phyloP scores from a whole-genome alignment of 2,329 filamentous ascomycete genomes.

The Alternaria sp. region DNA sequence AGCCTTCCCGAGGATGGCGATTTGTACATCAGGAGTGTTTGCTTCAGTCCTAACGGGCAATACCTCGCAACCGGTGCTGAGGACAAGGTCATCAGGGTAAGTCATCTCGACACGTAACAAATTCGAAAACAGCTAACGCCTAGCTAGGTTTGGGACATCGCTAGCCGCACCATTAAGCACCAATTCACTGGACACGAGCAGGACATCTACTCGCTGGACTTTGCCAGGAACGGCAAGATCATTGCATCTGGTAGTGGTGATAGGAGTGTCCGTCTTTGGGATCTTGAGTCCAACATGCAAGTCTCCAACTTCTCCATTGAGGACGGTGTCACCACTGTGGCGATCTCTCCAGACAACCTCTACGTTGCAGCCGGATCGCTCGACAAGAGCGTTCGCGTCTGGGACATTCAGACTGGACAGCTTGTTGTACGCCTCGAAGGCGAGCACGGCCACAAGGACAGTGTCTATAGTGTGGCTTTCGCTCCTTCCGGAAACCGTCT shows the following conservation, averaged over 20 bases:
- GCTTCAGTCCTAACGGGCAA: conserved; percentile 95
- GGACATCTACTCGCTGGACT: conserved; percentile 97
- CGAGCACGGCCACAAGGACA: conserved; percentile 93
- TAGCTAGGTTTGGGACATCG: conserved; percentile 90
- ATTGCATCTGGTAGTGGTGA: conserved; percentile 97
- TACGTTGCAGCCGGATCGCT: conserved; percentile 94
- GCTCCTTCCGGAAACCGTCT: conserved; percentile 91
- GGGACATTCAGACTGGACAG: conserved; percentile 87
- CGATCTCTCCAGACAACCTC: conserved; percentile 93
- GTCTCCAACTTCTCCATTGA: conserved; percentile 90
- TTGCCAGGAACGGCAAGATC: conserved; percentile 88
- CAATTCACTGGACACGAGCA: conserved; percentile 98
- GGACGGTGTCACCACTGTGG: conserved; percentile 96
- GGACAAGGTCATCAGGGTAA: conserved; percentile 93
- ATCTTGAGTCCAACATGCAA: conserved; percentile 84
- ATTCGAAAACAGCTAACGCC: conserved; percentile 14
- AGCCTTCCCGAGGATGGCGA: conserved; percentile 87
- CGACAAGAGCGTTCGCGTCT: conserved; percentile 97
- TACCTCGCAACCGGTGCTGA: conserved; percentile 96
- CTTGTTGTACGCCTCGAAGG: conserved; percentile 92
- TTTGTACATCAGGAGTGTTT: conserved; percentile 96
- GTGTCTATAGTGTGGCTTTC: conserved; percentile 95
- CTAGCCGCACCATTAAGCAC: conserved; percentile 81
- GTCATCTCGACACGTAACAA: conserved; percentile 43
- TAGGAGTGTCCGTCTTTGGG: conserved; percentile 93